These are phyloP conservation scores for Auricularia auricula-judae DNA, from an alignment of 768 basidiomycete genomes.

Conservation along the genomic window DNA sequence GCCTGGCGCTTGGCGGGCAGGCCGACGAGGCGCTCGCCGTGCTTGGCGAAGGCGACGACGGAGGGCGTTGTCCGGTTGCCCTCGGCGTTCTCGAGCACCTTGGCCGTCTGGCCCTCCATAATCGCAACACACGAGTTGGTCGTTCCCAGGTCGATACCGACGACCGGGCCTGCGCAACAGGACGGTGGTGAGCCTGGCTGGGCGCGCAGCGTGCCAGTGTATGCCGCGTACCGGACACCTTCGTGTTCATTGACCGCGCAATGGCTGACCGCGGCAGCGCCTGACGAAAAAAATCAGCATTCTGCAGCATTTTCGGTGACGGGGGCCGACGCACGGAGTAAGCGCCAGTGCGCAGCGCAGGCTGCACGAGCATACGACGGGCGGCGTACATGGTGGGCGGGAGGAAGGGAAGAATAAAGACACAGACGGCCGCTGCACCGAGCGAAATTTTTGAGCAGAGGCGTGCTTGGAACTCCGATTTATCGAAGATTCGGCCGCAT, in stretches of 20 bases:
- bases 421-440: not conserved
- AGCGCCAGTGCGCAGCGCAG: slow-evolving; percentile 47
- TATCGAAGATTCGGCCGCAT: not conserved
- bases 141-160: slow-evolving; percentile 95
- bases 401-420: slow-evolving; percentile 28
- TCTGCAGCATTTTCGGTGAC: not conserved
- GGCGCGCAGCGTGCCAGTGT: slow-evolving; percentile 14
- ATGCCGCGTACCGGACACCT: slow-evolving; percentile 61
- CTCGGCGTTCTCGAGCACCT: slow-evolving; percentile 96
- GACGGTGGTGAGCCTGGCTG: not conserved
- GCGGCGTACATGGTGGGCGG: slow-evolving; percentile 60
- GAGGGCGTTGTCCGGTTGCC: slow-evolving; percentile 97
- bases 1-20: slow-evolving; percentile 96
- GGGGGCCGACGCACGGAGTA: slow-evolving; percentile 39
- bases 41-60: slow-evolving; percentile 97
- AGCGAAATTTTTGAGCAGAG: not conserved
- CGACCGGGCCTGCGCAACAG: slow-evolving; percentile 54
- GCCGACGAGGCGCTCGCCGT: slow-evolving; percentile 92
- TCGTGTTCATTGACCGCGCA: slow-evolving; percentile 91
- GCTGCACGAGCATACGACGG: slow-evolving; percentile 51
- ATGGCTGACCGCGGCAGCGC: slow-evolving; percentile 60
- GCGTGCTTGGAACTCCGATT: not conserved
- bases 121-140: slow-evolving; percentile 87
- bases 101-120: slow-evolving; percentile 91
- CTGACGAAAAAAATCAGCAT: slow-evolving; percentile 22